These are phyloP conservation scores for Lasiosphaeria miniovina DNA, from an alignment of 495 filamentous ascomycete genomes.

Conservation along the genomic window DNA sequence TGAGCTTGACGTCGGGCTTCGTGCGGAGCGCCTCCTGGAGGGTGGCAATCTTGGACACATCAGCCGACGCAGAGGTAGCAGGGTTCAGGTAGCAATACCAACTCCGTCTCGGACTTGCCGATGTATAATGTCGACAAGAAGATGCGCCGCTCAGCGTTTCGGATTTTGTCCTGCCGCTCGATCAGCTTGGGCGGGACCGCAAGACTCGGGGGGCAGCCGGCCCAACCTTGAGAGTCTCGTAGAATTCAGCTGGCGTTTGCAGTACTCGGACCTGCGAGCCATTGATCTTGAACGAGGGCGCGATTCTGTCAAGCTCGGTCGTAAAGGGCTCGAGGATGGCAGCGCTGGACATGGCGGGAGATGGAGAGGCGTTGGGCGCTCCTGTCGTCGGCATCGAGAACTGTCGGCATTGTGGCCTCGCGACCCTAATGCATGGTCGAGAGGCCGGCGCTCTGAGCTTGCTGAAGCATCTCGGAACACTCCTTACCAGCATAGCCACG, in stretches of 20 bases:
- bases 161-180: conserved; percentile 67
- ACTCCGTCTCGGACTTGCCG: conserved; percentile 86
- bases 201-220: too few species aligned
- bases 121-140: conserved; percentile 96
- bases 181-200: not conserved
- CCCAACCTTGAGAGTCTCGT: conserved; percentile 76
- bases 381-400: conserved; percentile 42
- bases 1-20: conserved; percentile 77
- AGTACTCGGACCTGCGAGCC: conserved; percentile 80
- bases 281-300: conserved; percentile 81
- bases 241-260: conserved; percentile 78
- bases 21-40: conserved; percentile 69
- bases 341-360: conserved; percentile 20
- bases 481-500: conserved; percentile 36
- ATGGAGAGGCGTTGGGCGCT: conserved; percentile 20
- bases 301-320: conserved; percentile 80
- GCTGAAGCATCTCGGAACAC: conserved; percentile 31
- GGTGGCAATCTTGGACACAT: conserved; percentile 60
- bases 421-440: conserved; percentile 27
- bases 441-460: conserved; percentile 25
- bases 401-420: conserved; percentile 35
- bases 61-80: conserved; percentile 4
- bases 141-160: conserved; percentile 69
- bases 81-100: conserved; percentile 46
- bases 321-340: conserved; percentile 63